phyloP scores from a whole-genome alignment of 225 moss, liverwort and hornwort species.

The Physcomitrium patens region DNA sequence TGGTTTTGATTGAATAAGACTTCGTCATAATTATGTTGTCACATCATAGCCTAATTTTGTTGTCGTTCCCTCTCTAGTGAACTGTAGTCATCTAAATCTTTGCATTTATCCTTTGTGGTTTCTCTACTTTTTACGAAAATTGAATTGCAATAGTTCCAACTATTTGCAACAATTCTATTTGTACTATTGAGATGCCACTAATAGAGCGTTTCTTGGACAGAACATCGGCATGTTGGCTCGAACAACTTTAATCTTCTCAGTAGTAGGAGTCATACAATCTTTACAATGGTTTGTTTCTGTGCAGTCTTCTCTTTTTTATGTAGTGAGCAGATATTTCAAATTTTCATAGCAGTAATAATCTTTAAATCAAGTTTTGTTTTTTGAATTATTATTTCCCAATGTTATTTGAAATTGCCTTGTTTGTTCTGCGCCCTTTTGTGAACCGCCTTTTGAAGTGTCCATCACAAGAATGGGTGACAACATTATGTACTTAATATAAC shows the following conservation, averaged over 20 bases:
- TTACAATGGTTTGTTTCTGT: slow-evolving; percentile 74
- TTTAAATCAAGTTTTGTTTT: background rate
- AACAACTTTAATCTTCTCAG: slow-evolving; percentile 97
- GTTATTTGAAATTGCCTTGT: background rate
- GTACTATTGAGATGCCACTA: slow-evolving; percentile 18
- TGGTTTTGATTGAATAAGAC: background rate
- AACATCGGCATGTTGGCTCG: slow-evolving; percentile 97
- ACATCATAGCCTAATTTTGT: slow-evolving; percentile 4
- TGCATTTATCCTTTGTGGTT: background rate
- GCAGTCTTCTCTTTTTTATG: slow-evolving; percentile 12
- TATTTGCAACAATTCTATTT: background rate
- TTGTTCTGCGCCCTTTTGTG: slow-evolving; percentile 8
- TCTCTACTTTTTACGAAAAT: slow-evolving; percentile 13
- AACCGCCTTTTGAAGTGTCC: slow-evolving; percentile 4
- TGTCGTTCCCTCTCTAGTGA: slow-evolving; percentile 10
- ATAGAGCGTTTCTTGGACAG: slow-evolving; percentile 50
- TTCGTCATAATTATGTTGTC: slow-evolving; percentile 1
- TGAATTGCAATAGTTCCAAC: slow-evolving; percentile 13
- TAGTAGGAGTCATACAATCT: slow-evolving; percentile 98
- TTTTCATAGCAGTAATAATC: background rate
- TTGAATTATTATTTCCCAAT: background rate
- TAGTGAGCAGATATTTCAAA: slow-evolving; percentile 7
- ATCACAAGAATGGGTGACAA: slow-evolving; percentile 6
- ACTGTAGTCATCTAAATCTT: slow-evolving; percentile 9
- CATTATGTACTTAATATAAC: background rate